Percentiles rank a stretch among this genome's conserved stretches.
Conservation (phyloP, 2,329 filamentous ascomycete genomes). For the Corinectria fuckeliana region DNA sequence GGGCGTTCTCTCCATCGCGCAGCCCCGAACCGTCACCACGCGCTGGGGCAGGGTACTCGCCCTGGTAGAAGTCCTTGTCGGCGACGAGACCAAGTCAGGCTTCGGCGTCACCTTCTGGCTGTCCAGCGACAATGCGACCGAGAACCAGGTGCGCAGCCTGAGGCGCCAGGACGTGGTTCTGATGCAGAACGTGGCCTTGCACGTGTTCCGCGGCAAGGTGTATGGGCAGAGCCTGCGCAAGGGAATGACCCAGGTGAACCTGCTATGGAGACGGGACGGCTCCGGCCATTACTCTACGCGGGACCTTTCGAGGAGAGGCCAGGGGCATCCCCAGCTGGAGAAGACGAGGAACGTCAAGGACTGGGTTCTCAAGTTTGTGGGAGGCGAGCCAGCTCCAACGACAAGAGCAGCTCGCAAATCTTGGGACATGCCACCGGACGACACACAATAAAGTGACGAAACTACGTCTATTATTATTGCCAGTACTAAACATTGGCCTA, state of each 20-base stretch:
- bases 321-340: constrained; percentile 58
- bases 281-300: constrained; percentile 62
- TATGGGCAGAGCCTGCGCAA: constrained; percentile 83
- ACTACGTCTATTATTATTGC: constrained; percentile 8
- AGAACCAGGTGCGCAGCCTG: constrained; percentile 52
- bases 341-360: constrained; percentile 73
- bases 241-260: constrained; percentile 71
- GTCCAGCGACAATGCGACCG: constrained; percentile 44
- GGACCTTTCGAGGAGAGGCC: constrained; percentile 49
- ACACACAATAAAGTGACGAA: constrained; percentile 43
- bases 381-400: constrained; percentile 39
- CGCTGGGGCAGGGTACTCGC: constrained; percentile 67
- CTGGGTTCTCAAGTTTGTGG: constrained; percentile 78
- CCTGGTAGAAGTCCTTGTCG: constrained; percentile 79
- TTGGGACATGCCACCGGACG: constrained; percentile 51
- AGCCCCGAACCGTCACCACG: constrained; percentile 72
- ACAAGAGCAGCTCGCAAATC: constrained; percentile 30
- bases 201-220: constrained; percentile 76
- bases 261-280: constrained; percentile 64
- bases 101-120: constrained; percentile 90
- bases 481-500: constrained; percentile 12
- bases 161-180: constrained; percentile 79
- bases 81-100: constrained; percentile 82
- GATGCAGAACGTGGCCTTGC: constrained; percentile 79
- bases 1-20: constrained; percentile 75